Conservation (phyloP, 768 basidiomycete species). For the Russula foetens region DNA sequence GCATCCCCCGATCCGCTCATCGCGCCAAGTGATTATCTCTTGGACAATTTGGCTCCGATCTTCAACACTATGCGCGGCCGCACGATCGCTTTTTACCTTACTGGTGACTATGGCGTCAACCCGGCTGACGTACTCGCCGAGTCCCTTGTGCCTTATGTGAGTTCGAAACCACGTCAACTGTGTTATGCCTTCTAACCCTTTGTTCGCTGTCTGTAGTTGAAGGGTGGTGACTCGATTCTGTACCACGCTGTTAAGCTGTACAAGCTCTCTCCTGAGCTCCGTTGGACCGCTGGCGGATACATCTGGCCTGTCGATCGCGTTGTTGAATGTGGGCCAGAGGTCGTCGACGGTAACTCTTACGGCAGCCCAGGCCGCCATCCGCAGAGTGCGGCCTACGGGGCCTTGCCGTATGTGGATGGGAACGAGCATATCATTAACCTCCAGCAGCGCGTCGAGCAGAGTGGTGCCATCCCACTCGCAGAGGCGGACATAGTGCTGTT, state of each 20-base stretch:
- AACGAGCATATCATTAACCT: constrained; percentile 31
- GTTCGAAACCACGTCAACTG: constrained; percentile 23
- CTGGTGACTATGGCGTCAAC: constrained; percentile 58
- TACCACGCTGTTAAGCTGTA: constrained; percentile 72
- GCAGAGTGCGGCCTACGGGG: constrained; percentile 38
- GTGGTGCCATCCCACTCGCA: constrained; percentile 55
- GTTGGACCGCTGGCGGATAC: constrained; percentile 78
- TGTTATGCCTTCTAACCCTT: not conserved
- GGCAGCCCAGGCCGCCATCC: constrained; percentile 31
- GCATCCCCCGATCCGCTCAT: constrained; percentile 54
- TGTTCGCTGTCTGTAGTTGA: constrained; percentile 39
- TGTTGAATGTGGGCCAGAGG: constrained; percentile 48
- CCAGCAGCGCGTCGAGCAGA: constrained; percentile 50
- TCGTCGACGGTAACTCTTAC: constrained; percentile 29
- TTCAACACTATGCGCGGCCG: constrained; percentile 65
- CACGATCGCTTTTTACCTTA: constrained; percentile 65
- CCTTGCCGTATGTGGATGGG: constrained; percentile 31
- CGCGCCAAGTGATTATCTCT: constrained; percentile 63
- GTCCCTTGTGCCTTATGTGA: constrained; percentile 58
- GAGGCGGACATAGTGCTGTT: constrained; percentile 57
- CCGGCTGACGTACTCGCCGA: constrained; percentile 66
- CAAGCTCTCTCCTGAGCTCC: constrained; percentile 65
- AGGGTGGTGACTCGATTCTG: constrained; percentile 66
- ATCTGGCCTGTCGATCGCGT: constrained; percentile 69
- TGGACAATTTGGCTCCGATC: constrained; percentile 63